Evolutionary conservation across 768 basidiomycete species (phyloP).

Genomic region (Mycena amicta): DNA sequence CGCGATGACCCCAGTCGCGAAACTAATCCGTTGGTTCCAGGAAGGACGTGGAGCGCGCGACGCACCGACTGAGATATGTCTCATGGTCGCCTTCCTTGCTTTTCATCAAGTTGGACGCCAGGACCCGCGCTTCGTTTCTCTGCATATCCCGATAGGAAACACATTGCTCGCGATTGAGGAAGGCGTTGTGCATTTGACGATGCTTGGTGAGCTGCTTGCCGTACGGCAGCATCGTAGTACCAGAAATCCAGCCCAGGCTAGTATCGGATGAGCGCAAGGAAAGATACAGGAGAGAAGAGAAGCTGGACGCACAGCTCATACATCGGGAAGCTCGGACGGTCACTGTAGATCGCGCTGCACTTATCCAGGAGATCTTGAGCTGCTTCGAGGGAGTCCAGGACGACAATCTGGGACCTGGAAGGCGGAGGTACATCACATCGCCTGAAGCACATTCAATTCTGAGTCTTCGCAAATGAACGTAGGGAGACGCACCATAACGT

Average conservation of each 20-base stretch:
- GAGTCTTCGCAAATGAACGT: background rate
- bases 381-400: background rate
- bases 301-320: background rate
- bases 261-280: background rate
- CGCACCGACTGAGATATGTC: background rate
- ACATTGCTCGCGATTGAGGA: background rate
- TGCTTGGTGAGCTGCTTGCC: background rate
- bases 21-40: background rate
- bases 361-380: background rate
- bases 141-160: background rate
- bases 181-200: background rate
- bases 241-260: background rate
- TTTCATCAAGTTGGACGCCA: background rate
- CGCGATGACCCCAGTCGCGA: background rate
- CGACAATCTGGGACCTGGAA: background rate
- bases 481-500: background rate
- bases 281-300: background rate
- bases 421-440: background rate
- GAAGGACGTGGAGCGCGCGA: background rate
- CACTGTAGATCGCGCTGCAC: background rate
- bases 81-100: background rate
- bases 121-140: background rate
- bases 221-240: background rate
- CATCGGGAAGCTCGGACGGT: background rate
- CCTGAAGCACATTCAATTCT: background rate